Percentiles rank a stretch among this genome's conserved stretches.
Conservation (phyloP, 2,329 filamentous ascomycete species). For the Rutstroemia sp. region DNA sequence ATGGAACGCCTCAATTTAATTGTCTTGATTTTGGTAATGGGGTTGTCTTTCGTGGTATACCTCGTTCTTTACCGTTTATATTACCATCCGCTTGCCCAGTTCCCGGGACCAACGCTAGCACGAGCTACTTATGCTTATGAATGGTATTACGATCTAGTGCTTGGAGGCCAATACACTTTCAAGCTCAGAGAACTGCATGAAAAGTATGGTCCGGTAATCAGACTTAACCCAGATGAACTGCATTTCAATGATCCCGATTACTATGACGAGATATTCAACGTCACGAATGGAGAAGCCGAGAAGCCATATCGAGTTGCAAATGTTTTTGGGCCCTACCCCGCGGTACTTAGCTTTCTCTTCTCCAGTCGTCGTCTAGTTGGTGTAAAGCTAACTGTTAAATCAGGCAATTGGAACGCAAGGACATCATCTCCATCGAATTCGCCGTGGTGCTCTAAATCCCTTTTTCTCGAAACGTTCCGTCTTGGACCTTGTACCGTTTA, state of each 20-base stretch:
- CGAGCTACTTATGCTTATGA: constrained; percentile 1
- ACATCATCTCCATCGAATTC: constrained; percentile 13
- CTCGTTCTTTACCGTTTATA: neutral
- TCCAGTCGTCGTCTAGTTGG: neutral
- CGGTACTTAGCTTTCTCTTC: neutral
- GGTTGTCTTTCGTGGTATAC: neutral
- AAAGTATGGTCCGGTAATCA: constrained; percentile 28
- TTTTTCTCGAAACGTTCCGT: constrained; percentile 15
- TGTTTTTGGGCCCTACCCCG: constrained; percentile 2
- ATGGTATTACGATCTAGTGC: constrained; percentile 35
- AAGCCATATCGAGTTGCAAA: neutral
- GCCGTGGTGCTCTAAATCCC: constrained; percentile 11
- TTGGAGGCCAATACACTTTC: constrained; percentile 35
- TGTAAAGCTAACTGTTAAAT: neutral
- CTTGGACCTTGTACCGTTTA: neutral
- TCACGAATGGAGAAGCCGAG: neutral
- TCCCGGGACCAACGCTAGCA: neutral
- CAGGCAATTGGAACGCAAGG: constrained; percentile 7
- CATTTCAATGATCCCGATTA: constrained; percentile 13
- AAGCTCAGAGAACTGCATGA: constrained; percentile 36
- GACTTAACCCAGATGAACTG: constrained; percentile 12
- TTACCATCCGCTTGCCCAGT: neutral
- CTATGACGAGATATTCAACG: constrained; percentile 9
- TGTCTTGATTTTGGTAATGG: neutral
- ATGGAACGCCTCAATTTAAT: neutral